These are phyloP conservation scores for Casuarina equisetifolia DNA, from an alignment of 306 rosid species.

Conservation along the genomic window DNA sequence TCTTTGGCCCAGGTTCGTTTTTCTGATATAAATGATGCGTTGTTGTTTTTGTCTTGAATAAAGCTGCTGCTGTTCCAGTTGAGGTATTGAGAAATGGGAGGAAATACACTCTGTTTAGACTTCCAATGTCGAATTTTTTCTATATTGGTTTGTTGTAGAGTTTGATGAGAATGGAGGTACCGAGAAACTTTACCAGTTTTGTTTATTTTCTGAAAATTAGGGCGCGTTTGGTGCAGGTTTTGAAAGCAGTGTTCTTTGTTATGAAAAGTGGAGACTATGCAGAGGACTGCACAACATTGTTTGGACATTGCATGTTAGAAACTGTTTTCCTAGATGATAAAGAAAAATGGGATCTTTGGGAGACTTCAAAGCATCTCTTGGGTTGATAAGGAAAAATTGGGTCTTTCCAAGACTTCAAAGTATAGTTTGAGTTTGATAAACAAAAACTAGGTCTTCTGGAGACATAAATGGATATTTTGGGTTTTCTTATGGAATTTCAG, in stretches of 20 bases:
- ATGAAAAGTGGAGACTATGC: slow-evolving; percentile 12
- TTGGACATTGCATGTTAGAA: slow-evolving; percentile 9
- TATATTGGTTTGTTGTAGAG: slow-evolving; percentile 20
- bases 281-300: background rate
- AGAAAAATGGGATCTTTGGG: slow-evolving; percentile 17
- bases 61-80: slow-evolving; percentile 3
- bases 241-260: slow-evolving; percentile 3
- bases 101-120: background rate
- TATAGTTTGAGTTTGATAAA: slow-evolving; percentile 3
- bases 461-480: slow-evolving; percentile 1
- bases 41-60: slow-evolving; percentile 6
- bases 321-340: slow-evolving; percentile 2
- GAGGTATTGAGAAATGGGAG: slow-evolving; percentile 30
- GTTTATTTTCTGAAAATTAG: slow-evolving; percentile 2
- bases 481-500: slow-evolving; percentile 2
- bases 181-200: slow-evolving; percentile 23
- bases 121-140: slow-evolving; percentile 15
- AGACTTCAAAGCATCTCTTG: slow-evolving; percentile 3
- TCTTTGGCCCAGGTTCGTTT: slow-evolving; percentile 63
- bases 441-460: slow-evolving; percentile 19
- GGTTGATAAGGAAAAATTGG: slow-evolving; percentile 8
- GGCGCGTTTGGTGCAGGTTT: slow-evolving; percentile 13
- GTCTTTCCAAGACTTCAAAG: slow-evolving; percentile 9
- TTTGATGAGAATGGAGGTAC: slow-evolving; percentile 3
- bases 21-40: slow-evolving; percentile 20